phyloP scores from a whole-genome alignment of 805 yeast genomes.

The Ogataea glucozyma region DNA sequence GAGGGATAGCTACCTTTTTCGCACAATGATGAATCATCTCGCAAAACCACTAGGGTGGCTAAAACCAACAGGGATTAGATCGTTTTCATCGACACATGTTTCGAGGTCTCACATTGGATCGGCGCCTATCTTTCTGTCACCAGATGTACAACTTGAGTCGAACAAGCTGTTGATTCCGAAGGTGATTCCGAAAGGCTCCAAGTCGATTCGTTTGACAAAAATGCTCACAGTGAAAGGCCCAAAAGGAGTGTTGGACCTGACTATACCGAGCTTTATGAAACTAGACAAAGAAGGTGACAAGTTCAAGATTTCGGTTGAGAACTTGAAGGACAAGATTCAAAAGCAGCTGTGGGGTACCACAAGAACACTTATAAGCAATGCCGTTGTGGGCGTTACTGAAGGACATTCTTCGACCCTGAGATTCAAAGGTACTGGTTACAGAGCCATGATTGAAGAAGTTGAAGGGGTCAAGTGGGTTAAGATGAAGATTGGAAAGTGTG shows the following conservation, averaged over 20 bases:
- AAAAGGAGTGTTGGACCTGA: constrained; percentile 61
- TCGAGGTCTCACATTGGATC: constrained; percentile 73
- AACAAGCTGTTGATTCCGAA: constrained; percentile 55
- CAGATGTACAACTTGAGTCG: constrained; percentile 54
- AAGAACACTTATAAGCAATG: constrained; percentile 74
- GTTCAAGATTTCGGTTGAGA: constrained; percentile 43
- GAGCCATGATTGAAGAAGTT: constrained; percentile 73
- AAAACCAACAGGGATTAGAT: constrained; percentile 8
- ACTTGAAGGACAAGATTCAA: constrained; percentile 68
- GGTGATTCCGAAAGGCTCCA: constrained; percentile 65
- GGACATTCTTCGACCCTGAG: constrained; percentile 87
- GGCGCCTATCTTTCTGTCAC: constrained; percentile 67
- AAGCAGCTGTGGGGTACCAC: constrained; percentile 94
- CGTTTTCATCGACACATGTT: constrained; percentile 35
- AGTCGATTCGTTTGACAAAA: constrained; percentile 56
- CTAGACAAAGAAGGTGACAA: constrained; percentile 41
- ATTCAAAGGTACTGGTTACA: constrained; percentile 96
- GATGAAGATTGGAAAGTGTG: constrained; percentile 87
- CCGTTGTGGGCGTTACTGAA: constrained; percentile 84
- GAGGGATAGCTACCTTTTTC: constrained; percentile 6
- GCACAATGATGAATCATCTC: constrained; percentile 1
- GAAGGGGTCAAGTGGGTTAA: constrained; percentile 58
- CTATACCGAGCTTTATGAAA: constrained; percentile 71
- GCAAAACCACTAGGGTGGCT: not conserved
- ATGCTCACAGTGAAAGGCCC: constrained; percentile 72